Evolutionary conservation across 192 early-diverging fungal genomes (phyloP).

Genomic region (Phycomyces nitens): DNA sequence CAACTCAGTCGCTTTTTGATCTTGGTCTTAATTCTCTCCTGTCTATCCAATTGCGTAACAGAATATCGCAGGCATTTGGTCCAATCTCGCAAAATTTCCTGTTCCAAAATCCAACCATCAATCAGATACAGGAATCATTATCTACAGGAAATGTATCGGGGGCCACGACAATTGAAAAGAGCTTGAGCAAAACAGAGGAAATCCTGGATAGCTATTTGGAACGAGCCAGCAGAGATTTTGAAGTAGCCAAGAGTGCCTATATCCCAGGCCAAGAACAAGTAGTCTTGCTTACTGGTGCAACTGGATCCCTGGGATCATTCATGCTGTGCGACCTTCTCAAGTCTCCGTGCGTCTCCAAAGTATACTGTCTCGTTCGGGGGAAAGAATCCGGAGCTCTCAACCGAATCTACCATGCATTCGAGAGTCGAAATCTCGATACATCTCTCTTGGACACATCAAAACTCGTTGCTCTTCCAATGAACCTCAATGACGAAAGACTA

Average conservation of each 20-base stretch:
- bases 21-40: constrained; percentile 28
- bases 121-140: constrained; percentile 9
- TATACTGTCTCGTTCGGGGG: constrained; percentile 31
- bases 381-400: neutral
- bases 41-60: constrained; percentile 22
- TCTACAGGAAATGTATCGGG: neutral
- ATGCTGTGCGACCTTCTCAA: constrained; percentile 24
- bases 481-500: constrained; percentile 19
- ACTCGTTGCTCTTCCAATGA: constrained; percentile 11
- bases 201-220: constrained; percentile 14
- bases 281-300: constrained; percentile 34
- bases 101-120: constrained; percentile 23
- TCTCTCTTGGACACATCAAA: constrained; percentile 7
- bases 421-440: constrained; percentile 21
- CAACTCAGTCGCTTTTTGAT: constrained; percentile 23
- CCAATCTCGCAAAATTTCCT: constrained; percentile 27
- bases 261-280: constrained; percentile 12
- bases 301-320: constrained; percentile 33
- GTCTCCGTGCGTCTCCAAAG: constrained; percentile 19
- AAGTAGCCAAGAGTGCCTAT: neutral
- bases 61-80: constrained; percentile 6
- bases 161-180: neutral
- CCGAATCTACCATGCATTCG: constrained; percentile 21
- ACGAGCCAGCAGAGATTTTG: constrained; percentile 15
- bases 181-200: constrained; percentile 9